Conservation (phyloP, 176 grass and related monocot genomes). For the Dendrocalamus sinicus region DNA sequence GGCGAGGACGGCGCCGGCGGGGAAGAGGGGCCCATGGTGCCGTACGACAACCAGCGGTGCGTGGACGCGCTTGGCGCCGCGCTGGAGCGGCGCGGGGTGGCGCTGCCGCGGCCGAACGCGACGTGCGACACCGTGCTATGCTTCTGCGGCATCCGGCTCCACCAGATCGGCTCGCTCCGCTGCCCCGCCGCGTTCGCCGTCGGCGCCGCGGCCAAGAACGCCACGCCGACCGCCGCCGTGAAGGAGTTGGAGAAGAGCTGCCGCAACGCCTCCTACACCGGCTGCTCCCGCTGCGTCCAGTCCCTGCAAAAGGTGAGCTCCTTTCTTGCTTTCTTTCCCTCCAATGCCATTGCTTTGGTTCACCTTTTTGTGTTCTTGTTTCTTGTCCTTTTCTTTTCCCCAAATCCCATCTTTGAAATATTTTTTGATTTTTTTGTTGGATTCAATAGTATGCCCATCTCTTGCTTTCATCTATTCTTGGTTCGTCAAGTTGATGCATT, state of each 20-base stretch:
- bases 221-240: conserved; percentile 82
- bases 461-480: not conserved
- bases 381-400: not conserved
- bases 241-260: conserved; percentile 86
- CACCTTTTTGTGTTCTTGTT: conserved; percentile 26
- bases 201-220: conserved; percentile 53
- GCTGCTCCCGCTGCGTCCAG: conserved; percentile 84
- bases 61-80: conserved; percentile 82
- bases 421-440: not conserved
- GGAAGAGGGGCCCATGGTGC: conserved; percentile 80
- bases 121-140: conserved; percentile 93
- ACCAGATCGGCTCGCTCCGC: conserved; percentile 95
- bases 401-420: not conserved
- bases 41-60: conserved; percentile 95
- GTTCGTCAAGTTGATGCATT: not conserved
- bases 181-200: conserved; percentile 90
- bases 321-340: conserved; percentile 40
- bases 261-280: conserved; percentile 88
- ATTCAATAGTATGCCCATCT: not conserved
- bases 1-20: conserved; percentile 36
- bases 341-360: not conserved
- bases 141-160: conserved; percentile 98
- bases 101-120: conserved; percentile 66
- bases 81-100: conserved; percentile 70
- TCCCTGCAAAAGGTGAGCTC: conserved; percentile 80